Conservation (phyloP, 1,284 basidiomycete species). For the Malassezia slooffiae region DNA sequence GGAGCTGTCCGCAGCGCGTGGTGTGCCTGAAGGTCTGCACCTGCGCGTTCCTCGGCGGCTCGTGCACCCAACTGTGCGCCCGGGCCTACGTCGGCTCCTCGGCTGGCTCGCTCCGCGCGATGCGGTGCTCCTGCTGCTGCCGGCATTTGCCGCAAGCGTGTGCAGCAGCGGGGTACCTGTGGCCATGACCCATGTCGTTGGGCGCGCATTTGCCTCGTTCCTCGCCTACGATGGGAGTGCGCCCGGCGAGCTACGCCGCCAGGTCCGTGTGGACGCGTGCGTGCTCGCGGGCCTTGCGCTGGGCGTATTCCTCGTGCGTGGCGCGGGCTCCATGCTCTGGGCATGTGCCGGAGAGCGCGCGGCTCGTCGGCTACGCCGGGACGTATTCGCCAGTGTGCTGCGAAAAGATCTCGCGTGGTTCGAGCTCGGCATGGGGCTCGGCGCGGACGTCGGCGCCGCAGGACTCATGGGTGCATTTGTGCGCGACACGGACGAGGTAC, state of each 20-base stretch:
- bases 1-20: no score
- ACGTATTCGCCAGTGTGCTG: slow-evolving; percentile 62
- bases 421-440: slow-evolving; percentile 18
- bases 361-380: slow-evolving; percentile 58
- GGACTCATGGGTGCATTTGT: slow-evolving; percentile 90
- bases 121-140: slow-evolving; percentile 51
- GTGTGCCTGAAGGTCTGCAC: no score
- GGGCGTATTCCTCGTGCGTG: slow-evolving; percentile 62
- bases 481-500: slow-evolving; percentile 89
- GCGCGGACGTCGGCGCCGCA: slow-evolving; percentile 59
- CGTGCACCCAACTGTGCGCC: slow-evolving; percentile 3
- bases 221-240: slow-evolving; percentile 51
- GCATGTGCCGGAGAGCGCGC: slow-evolving; percentile 75
- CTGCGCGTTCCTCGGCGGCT: not conserved
- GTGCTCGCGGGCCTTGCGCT: slow-evolving; percentile 63
- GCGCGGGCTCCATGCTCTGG: slow-evolving; percentile 69
- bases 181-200: slow-evolving; percentile 83
- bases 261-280: slow-evolving; percentile 53
- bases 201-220: slow-evolving; percentile 73
- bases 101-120: slow-evolving; percentile 21
- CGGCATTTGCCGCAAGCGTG: slow-evolving; percentile 61
- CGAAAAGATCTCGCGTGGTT: slow-evolving; percentile 58
- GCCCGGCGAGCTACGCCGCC: slow-evolving; percentile 49
- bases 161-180: slow-evolving; percentile 69
- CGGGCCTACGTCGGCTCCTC: slow-evolving; percentile 26